Percentiles rank a stretch among this genome's conserved stretches.
These are phyloP conservation scores for Amorphotheca resinae DNA, from an alignment of 495 filamentous ascomycete species.

Conservation along the genomic window DNA sequence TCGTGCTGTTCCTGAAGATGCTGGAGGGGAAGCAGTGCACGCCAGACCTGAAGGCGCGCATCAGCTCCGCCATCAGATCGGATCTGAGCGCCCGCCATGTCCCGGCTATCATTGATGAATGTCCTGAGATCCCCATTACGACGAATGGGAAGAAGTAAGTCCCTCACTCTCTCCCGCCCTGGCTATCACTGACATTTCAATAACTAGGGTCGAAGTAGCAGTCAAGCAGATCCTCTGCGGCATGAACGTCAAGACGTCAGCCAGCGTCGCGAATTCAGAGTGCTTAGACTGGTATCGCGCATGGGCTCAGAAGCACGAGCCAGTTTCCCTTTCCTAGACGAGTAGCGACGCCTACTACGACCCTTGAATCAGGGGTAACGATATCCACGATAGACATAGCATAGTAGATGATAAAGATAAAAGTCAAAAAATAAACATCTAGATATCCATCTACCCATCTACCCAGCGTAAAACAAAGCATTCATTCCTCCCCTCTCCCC, in stretches of 20 bases:
- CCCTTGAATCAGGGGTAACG: too few relatives aligned
- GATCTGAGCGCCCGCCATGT: slow-evolving; percentile 62
- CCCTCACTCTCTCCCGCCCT: background rate
- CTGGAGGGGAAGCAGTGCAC: slow-evolving; percentile 41
- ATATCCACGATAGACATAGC: too few relatives aligned
- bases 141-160: slow-evolving; percentile 21
- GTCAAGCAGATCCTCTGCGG: slow-evolving; percentile 78
- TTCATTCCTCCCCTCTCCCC: too few relatives aligned
- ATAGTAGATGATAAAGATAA: too few relatives aligned
- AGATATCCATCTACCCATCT: too few relatives aligned
- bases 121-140: slow-evolving; percentile 67
- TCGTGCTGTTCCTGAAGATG: slow-evolving; percentile 67
- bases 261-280: slow-evolving; percentile 19
- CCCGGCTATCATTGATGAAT: slow-evolving; percentile 64
- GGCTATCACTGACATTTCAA: background rate
- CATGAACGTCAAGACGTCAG: slow-evolving; percentile 55
- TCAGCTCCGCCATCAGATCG: slow-evolving; percentile 46
- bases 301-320: slow-evolving; percentile 11
- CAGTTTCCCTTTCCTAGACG: too few relatives aligned
- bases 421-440: too few relatives aligned
- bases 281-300: slow-evolving; percentile 20
- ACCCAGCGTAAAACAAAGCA: too few relatives aligned
- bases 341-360: too few relatives aligned
- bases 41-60: slow-evolving; percentile 35
- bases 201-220: slow-evolving; percentile 60